These are phyloP conservation scores for Zygnema circumcarinatum DNA, from an alignment of 139 green algal species.

Conservation along the genomic window DNA sequence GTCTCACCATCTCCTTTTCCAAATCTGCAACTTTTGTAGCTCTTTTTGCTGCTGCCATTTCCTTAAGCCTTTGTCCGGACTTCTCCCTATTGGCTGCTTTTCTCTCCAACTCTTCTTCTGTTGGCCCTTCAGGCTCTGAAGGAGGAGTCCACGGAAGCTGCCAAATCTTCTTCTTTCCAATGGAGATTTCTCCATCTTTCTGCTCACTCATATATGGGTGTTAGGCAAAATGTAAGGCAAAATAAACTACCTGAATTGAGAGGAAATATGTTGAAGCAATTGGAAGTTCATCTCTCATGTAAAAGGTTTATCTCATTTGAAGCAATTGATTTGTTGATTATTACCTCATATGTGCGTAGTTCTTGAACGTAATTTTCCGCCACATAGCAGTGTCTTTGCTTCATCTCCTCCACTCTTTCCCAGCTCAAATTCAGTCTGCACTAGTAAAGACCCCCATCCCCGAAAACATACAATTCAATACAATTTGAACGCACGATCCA, in stretches of 20 bases:
- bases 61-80: slow-evolving; percentile 27
- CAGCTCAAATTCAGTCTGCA: slow-evolving; percentile 40
- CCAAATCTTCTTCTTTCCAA: neutral
- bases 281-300: no score
- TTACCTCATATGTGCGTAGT: neutral
- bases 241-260: no score
- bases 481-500: neutral
- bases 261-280: neutral
- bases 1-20: slow-evolving; percentile 19
- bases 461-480: neutral
- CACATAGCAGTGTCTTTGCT: slow-evolving; percentile 33
- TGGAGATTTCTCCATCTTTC: neutral
- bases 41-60: slow-evolving; percentile 51
- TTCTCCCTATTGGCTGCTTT: slow-evolving; percentile 46
- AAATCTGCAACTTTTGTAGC: slow-evolving; percentile 37
- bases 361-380: neutral
- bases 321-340: no score
- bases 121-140: neutral
- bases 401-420: slow-evolving; percentile 57
- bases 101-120: slow-evolving; percentile 42
- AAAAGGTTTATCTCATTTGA: no score
- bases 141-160: slow-evolving; percentile 28
- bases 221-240: no score
- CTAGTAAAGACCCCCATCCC: neutral
- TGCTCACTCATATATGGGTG: no score